These are phyloP conservation scores for Yamadazyma jaroonii DNA, from an alignment of 1,139 yeast species.

Conservation along the genomic window DNA sequence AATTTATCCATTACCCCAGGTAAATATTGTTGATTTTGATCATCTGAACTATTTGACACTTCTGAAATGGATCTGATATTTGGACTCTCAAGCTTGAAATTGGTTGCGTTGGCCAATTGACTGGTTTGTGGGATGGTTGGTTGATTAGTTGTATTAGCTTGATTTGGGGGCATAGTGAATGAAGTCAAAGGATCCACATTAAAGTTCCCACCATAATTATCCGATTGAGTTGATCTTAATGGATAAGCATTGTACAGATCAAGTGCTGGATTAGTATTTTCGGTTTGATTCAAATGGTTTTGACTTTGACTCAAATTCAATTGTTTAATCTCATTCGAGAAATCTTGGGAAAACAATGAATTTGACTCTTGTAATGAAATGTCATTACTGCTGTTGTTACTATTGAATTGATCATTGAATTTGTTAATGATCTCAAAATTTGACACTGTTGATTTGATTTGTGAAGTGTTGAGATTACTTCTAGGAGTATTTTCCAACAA, in stretches of 20 bases:
- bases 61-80: slow-evolving; percentile 7
- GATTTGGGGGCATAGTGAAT: background rate
- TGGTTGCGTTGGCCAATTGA: background rate
- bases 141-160: background rate
- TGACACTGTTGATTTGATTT: slow-evolving; percentile 27
- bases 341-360: slow-evolving; percentile 7
- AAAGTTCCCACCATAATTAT: background rate
- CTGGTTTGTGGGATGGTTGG: background rate
- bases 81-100: background rate
- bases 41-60: slow-evolving; percentile 13
- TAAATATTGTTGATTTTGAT: slow-evolving; percentile 36
- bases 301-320: background rate
- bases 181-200: background rate
- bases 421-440: slow-evolving; percentile 37
- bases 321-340: slow-evolving; percentile 2
- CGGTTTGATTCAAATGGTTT: background rate
- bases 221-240: background rate
- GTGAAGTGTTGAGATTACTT: slow-evolving; percentile 11
- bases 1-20: slow-evolving; percentile 83
- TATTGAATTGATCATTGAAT: slow-evolving; percentile 12
- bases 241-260: slow-evolving; percentile 3
- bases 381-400: background rate
- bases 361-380: slow-evolving; percentile 1
- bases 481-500: slow-evolving; percentile 9
- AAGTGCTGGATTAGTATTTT: background rate